These are phyloP conservation scores for Phialemonium atrogriseum DNA, from an alignment of 2,329 filamentous ascomycete genomes.

Conservation along the genomic window DNA sequence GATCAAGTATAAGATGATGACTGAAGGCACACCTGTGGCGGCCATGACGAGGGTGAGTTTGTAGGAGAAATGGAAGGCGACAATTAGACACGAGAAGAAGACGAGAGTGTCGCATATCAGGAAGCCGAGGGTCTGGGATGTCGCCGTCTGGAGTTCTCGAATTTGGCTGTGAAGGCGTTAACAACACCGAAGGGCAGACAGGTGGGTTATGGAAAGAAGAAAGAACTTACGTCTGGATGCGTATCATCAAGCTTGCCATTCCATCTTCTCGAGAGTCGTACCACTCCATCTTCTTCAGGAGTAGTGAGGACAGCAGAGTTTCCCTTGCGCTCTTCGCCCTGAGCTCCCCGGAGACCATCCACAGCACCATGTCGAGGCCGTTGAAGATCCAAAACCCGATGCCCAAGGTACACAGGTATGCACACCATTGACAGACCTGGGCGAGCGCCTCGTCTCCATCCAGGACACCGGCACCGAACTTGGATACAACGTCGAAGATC, in stretches of 20 bases:
- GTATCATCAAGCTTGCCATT: conserved; percentile 59
- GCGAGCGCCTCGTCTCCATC: conserved; percentile 41
- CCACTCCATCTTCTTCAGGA: conserved; percentile 73
- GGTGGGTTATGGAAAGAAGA: background rate
- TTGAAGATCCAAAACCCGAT: conserved; percentile 58
- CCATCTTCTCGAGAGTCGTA: conserved; percentile 70
- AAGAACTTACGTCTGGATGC: conserved; percentile 61
- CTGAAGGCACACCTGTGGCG: conserved; percentile 61
- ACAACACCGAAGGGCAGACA: no score
- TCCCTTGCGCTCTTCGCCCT: conserved; percentile 62
- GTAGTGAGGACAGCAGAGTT: conserved; percentile 56
- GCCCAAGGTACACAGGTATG: conserved; percentile 57
- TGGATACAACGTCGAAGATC: conserved; percentile 64
- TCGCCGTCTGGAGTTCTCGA: conserved; percentile 70
- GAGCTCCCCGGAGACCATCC: conserved; percentile 72
- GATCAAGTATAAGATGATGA: conserved; percentile 49
- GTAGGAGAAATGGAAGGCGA: conserved; percentile 79
- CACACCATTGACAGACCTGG: conserved; percentile 49
- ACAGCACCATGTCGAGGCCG: conserved; percentile 57
- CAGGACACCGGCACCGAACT: conserved; percentile 50
- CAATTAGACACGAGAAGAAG: conserved; percentile 52
- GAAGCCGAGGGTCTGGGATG: conserved; percentile 71
- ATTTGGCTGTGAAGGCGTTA: conserved; percentile 54
- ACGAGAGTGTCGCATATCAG: conserved; percentile 57
- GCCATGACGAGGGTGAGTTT: conserved; percentile 74